phyloP scores from a whole-genome alignment of 2,329 filamentous ascomycete genomes.

The Fragosphaeria purpurea region DNA sequence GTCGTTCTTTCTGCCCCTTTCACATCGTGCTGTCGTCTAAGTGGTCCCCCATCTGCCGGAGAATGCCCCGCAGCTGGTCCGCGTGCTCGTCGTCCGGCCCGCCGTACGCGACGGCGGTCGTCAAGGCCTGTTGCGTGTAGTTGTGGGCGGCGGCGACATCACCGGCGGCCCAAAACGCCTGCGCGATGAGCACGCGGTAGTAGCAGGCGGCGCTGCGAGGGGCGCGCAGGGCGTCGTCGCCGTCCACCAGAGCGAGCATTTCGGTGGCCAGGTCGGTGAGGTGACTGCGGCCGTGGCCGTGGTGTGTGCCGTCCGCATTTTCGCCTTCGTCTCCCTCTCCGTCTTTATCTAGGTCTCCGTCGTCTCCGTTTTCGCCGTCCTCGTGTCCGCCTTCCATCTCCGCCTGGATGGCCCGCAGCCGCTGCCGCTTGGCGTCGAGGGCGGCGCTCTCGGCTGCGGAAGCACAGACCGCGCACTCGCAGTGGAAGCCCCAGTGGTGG shows the following conservation, averaged over 20 bases:
- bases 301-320: background rate
- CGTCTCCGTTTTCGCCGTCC: too few relatives aligned
- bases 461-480: constrained; percentile 15
- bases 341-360: too few relatives aligned
- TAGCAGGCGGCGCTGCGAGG: constrained; percentile 13
- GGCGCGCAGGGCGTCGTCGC: constrained; percentile 14
- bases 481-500: constrained; percentile 17
- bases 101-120: background rate
- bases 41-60: background rate
- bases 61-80: background rate
- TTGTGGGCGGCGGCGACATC: background rate
- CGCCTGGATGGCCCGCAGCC: constrained; percentile 14
- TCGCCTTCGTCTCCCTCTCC: too few relatives aligned
- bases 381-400: background rate
- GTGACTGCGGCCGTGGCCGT: background rate
- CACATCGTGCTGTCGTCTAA: background rate
- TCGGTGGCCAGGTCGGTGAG: constrained; percentile 11
- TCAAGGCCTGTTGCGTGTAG: background rate
- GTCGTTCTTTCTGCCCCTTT: too few relatives aligned
- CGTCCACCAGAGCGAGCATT: constrained; percentile 11
- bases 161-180: constrained; percentile 9
- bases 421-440: constrained; percentile 13
- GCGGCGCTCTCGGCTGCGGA: background rate
- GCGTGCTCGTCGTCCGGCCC: background rate
- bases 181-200: constrained; percentile 15